These are phyloP conservation scores for Cynara cardunculus DNA, from an alignment of 129 eudicot species.

Conservation along the genomic window DNA sequence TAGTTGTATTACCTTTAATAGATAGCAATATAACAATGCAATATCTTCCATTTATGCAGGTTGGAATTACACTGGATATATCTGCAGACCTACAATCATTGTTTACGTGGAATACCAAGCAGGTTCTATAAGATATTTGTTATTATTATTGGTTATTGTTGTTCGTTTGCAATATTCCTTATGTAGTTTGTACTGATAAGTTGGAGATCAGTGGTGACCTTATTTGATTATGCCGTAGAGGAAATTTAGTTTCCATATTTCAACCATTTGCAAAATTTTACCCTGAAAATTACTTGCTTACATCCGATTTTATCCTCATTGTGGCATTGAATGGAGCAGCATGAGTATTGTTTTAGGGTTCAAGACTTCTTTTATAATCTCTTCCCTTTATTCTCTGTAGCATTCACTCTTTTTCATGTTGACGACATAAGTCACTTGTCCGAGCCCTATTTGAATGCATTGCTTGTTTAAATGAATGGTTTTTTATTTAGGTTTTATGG, in stretches of 20 bases:
- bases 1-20: not conserved
- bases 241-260: slow-evolving; percentile 1
- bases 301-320: not conserved
- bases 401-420: not conserved
- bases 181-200: not conserved
- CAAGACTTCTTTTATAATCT: not conserved
- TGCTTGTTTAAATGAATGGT: not conserved
- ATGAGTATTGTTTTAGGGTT: not conserved
- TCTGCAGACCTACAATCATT: slow-evolving; percentile 81
- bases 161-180: slow-evolving; percentile 4
- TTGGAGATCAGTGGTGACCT: not conserved
- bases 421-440: not conserved
- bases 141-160: not conserved
- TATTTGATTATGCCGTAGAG: not conserved
- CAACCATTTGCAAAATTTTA: not conserved
- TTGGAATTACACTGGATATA: slow-evolving; percentile 69
- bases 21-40: not conserved
- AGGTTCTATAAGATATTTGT: slow-evolving; percentile 38
- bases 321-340: not conserved
- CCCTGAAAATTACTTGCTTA: not conserved
- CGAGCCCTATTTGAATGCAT: not conserved
- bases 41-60: slow-evolving; percentile 46
- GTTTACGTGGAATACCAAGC: slow-evolving; percentile 97
- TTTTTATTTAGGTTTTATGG: not conserved
- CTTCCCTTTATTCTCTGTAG: not conserved